These are phyloP conservation scores for Neospora caninum DNA, from an alignment of 169 alveolate genomes.

Conservation along the genomic window DNA sequence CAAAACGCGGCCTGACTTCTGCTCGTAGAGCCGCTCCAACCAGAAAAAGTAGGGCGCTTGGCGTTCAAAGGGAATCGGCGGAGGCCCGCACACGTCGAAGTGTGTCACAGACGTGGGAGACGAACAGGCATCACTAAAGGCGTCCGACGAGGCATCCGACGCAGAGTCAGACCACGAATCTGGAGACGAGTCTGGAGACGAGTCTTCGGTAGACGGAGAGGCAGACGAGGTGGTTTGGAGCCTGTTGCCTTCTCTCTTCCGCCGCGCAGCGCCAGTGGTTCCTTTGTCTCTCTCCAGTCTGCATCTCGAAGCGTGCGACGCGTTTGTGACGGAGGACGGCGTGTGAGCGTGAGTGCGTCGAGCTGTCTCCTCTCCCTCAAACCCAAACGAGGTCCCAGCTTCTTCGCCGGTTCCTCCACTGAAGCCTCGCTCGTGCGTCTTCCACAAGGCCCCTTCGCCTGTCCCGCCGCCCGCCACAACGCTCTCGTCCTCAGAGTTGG, in stretches of 20 bases:
- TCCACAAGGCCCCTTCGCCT: not conserved
- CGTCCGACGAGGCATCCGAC: no score
- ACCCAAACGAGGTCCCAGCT: not conserved
- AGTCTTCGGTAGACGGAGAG: not conserved
- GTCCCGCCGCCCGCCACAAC: not conserved
- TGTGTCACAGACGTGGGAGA: not conserved
- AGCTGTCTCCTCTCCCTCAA: no score
- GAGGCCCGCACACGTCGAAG: slow-evolving; percentile 41
- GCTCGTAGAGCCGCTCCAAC: slow-evolving; percentile 60
- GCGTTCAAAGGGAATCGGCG: slow-evolving; percentile 37
- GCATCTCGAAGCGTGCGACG: no score
- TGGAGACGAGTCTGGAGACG: not conserved
- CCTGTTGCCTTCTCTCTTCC: not conserved
- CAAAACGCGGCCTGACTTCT: slow-evolving; percentile 46
- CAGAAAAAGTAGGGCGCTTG: slow-evolving; percentile 53
- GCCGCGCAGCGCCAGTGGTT: not conserved
- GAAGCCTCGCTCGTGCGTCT: not conserved
- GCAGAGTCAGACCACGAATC: not conserved
- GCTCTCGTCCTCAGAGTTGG: not conserved
- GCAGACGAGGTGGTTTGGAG: not conserved
- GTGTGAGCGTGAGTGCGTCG: no score
- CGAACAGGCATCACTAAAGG: no score
- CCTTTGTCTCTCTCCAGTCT: not conserved
- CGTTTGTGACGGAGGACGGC: no score
- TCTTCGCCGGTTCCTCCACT: not conserved